phyloP scores from a whole-genome alignment of 1,284 basidiomycete genomes.

The Austroboletus rostrupii region DNA sequence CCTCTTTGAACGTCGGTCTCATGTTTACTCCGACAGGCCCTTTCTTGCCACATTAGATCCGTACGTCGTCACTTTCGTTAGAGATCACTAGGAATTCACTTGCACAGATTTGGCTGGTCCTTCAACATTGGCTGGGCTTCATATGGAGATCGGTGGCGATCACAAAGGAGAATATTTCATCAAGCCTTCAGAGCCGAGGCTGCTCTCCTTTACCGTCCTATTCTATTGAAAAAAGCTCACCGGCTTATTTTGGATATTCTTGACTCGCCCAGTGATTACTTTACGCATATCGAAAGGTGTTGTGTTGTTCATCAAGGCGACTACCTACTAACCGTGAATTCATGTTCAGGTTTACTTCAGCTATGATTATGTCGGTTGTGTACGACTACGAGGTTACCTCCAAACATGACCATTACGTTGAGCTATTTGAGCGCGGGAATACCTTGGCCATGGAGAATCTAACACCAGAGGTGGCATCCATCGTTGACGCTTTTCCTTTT shows the following conservation, averaged over 20 bases:
- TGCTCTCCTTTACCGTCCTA: conserved; percentile 12
- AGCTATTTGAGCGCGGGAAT: conserved; percentile 15
- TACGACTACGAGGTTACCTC: conserved; percentile 23
- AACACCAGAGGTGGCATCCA: conserved; percentile 17
- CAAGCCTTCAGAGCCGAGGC: conserved; percentile 26
- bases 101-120: conserved; percentile 24
- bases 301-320: background rate
- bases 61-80: conserved; percentile 6
- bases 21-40: conserved; percentile 27
- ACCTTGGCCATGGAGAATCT: conserved; percentile 12
- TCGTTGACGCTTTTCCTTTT: conserved; percentile 22
- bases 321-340: background rate
- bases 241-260: conserved; percentile 20
- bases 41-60: conserved; percentile 20
- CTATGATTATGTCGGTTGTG: conserved; percentile 22
- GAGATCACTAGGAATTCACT: background rate
- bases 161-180: conserved; percentile 24
- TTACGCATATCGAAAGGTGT: conserved; percentile 18
- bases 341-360: conserved; percentile 17
- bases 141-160: conserved; percentile 25
- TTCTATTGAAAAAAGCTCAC: conserved; percentile 20
- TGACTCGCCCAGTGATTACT: conserved; percentile 12
- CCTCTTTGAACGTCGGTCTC: conserved; percentile 23
- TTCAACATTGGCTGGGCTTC: conserved; percentile 20
- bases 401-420: conserved; percentile 18